These are phyloP conservation scores for Linum trigynum DNA, from an alignment of 345 rosid genomes.

Conservation along the genomic window DNA sequence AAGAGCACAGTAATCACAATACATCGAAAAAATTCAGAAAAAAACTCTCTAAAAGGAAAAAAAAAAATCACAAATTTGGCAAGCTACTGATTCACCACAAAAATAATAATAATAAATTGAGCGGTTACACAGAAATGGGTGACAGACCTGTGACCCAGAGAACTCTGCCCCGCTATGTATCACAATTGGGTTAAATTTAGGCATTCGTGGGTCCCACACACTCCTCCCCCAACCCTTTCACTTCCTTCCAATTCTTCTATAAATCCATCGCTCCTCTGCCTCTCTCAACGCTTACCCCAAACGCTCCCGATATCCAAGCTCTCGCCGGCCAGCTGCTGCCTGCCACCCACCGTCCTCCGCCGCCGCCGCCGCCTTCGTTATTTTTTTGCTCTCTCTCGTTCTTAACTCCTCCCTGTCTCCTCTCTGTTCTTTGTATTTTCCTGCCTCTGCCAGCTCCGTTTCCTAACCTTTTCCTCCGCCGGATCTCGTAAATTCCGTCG, in stretches of 20 bases:
- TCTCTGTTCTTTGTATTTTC: neutral
- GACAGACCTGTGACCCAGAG: neutral
- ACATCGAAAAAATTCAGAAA: too few relatives aligned
- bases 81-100: too few relatives aligned
- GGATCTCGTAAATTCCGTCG: constrained; percentile 31
- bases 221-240: neutral
- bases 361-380: neutral
- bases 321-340: constrained; percentile 11
- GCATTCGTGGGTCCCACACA: constrained; percentile 1
- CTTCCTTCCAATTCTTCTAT: constrained; percentile 19
- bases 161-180: neutral
- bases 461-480: constrained; percentile 1
- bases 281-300: neutral
- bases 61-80: too few relatives aligned
- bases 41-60: too few relatives aligned
- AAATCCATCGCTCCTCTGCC: constrained; percentile 11
- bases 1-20: too few relatives aligned
- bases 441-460: neutral
- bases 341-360: neutral
- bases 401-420: neutral
- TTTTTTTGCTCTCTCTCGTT: neutral
- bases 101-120: too few relatives aligned
- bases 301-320: neutral
- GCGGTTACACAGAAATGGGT: constrained; percentile 13
- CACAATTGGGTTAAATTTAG: constrained; percentile 6